Evolutionary conservation across 2,329 filamentous ascomycete species (phyloP), one percentile per base, ranked within the genome.

Genomic region (Sporothrix inflata): DNA sequence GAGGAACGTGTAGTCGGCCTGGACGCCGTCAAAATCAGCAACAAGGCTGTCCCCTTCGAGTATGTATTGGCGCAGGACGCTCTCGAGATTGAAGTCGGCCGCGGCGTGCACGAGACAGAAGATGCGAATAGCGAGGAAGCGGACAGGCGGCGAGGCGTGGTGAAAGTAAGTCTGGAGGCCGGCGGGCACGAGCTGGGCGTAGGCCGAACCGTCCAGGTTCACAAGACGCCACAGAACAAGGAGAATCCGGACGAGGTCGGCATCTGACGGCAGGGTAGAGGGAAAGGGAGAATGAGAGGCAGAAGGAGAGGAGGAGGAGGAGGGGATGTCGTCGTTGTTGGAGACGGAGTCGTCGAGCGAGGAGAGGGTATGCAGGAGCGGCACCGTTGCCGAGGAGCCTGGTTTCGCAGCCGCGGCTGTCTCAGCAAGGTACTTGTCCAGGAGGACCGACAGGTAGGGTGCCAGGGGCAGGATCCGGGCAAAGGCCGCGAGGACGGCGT

Each of bases 391-490:
- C 7, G 30, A 40, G 1, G 67, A 38, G 30, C 40, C 40, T 19
- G 57, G 19, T 19, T 11, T 12, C 45, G 65, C 75, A 24, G 27
- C 19, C 45, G 45, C n/a, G 1, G 49, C 34, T 34, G 70, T 74
- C 60, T 79, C 78, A 71, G 76, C 77, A 74, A 83, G 78, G 77
- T 82, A 82, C 71, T 75, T 76, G 76, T 90, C 87, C 74, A 93
- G 87, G 79, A 94, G 93, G 73, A 90, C 87, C 70, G 91, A 89
- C 57, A 98, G 85, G 79, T 95, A 89, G 68, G 94, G 92, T 75
- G 92, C 92, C 84, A 96, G 91, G 21, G 94, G 93, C 77, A 98
- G 81, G 74, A 97, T 86, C 78, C 92, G 88, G 74, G 92, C 91
- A 82, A 97, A 92, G 42, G 92, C 91, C 71, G 90, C 87, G 75